Percentiles rank a stretch among this genome's conserved stretches.
phyloP scores from a whole-genome alignment of 352 stramenopile species.

The Phytophthora crassamura region DNA sequence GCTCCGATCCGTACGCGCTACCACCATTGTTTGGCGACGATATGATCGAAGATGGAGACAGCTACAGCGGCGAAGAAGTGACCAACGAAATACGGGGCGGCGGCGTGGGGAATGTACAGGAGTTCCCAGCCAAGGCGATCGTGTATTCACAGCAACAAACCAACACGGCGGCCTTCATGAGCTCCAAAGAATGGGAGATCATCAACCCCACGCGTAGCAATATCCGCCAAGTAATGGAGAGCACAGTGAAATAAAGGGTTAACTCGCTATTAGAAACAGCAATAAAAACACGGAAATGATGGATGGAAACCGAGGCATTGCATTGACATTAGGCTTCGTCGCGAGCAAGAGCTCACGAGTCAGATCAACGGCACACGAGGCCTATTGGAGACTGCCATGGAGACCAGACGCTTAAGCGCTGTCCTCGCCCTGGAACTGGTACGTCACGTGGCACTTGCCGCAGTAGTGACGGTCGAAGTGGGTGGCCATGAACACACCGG shows the following conservation, averaged over 20 bases:
- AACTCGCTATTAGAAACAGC: neutral
- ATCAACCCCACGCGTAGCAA: conserved; percentile 64
- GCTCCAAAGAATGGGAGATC: conserved; percentile 69
- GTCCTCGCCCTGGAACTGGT: conserved; percentile 90
- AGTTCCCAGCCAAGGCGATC: conserved; percentile 65
- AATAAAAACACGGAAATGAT: conserved; percentile 10
- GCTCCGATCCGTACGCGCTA: conserved; percentile 68
- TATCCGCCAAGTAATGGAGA: conserved; percentile 60
- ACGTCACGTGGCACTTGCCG: conserved; percentile 98
- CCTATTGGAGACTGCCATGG: conserved; percentile 24
- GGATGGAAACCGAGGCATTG: conserved; percentile 51
- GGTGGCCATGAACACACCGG: conserved; percentile 99
- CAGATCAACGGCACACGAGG: conserved; percentile 26
- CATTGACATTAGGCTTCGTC: conserved; percentile 39
- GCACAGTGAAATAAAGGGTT: conserved; percentile 30
- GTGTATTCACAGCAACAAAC: conserved; percentile 64
- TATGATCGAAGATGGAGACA: conserved; percentile 52
- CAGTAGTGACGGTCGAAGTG: conserved; percentile 99
- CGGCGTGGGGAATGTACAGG: conserved; percentile 29
- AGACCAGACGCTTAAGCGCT: conserved; percentile 51
- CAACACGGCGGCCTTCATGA: conserved; percentile 59
- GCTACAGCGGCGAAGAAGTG: conserved; percentile 23
- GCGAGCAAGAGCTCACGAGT: neutral
- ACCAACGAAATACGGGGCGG: conserved; percentile 21
- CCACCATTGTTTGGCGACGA: conserved; percentile 74